phyloP scores from a whole-genome alignment of 2,329 filamentous ascomycete genomes.

The Penicillium sp. region DNA sequence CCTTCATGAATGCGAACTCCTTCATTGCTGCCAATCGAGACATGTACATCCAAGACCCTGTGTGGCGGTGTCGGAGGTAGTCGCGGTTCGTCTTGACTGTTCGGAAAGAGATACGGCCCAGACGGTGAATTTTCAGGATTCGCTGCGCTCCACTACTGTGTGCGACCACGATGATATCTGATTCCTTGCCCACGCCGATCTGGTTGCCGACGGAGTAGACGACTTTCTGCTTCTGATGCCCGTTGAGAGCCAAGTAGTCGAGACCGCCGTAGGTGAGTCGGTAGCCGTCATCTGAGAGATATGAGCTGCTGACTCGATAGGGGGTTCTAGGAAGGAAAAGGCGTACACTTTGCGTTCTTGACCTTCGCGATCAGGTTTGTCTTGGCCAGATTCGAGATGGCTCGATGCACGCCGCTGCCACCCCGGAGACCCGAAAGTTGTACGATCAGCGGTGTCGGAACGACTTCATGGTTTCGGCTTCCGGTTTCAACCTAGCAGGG shows the following conservation, averaged over 20 bases:
- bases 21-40: conserved; percentile 87
- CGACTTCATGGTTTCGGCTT: conserved; percentile 94
- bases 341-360: conserved; percentile 81
- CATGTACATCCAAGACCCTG: conserved; percentile 97
- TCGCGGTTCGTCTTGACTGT: conserved; percentile 94
- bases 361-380: conserved; percentile 83
- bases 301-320: neutral
- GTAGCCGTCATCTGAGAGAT: conserved; percentile 72
- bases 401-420: conserved; percentile 71
- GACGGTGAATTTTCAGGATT: conserved; percentile 90
- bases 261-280: conserved; percentile 92
- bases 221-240: conserved; percentile 70
- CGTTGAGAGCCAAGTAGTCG: conserved; percentile 93
- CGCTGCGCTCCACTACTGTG: conserved; percentile 69
- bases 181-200: conserved; percentile 95
- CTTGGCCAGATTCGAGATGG: conserved; percentile 88
- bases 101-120: conserved; percentile 94
- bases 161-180: conserved; percentile 91
- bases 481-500: conserved; percentile 73
- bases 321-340: neutral
- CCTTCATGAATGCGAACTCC: conserved; percentile 91
- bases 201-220: conserved; percentile 92
- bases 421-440: conserved; percentile 76
- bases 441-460: conserved; percentile 82
- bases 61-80: conserved; percentile 76